Conservation (phyloP, 306 rosid genomes). For the Trichosanthes cucumerina region DNA sequence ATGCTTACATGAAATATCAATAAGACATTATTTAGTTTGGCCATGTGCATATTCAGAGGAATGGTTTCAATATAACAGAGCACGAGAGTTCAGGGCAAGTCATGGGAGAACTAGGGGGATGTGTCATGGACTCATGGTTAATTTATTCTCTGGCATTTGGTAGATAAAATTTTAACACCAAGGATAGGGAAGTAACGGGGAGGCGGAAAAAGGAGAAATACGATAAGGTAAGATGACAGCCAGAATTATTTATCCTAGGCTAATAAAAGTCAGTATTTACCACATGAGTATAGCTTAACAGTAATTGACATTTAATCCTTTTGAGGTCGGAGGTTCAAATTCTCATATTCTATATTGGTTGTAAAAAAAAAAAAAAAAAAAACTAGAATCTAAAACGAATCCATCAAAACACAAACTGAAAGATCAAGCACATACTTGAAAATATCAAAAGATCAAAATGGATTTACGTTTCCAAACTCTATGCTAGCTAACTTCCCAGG, state of each 20-base stretch:
- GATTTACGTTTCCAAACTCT: not conserved
- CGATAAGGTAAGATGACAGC: too few species aligned
- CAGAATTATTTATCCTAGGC: too few species aligned
- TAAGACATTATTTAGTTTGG: not conserved
- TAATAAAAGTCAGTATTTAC: not conserved
- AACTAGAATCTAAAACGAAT: not conserved
- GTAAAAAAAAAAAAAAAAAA: too few species aligned
- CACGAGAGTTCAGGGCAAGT: not conserved
- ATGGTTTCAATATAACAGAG: not conserved
- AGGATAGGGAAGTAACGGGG: too few species aligned
- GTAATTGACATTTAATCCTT: too few species aligned
- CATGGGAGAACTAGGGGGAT: too few species aligned
- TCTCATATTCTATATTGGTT: too few species aligned
- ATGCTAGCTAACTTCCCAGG: not conserved
- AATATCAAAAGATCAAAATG: not conserved
- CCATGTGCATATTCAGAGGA: not conserved
- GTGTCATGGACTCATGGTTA: too few species aligned
- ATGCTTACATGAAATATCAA: not conserved
- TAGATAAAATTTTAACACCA: not conserved
- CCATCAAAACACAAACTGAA: too few species aligned
- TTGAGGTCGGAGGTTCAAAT: too few species aligned
- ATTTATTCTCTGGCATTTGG: not conserved
- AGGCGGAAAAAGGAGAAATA: too few species aligned
- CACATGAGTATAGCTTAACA: not conserved
- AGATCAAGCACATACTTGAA: too few species aligned